Percentiles rank a stretch among this genome's conserved stretches.
phyloP scores from a whole-genome alignment of 768 basidiomycete species.

The Mycena alexandri region DNA sequence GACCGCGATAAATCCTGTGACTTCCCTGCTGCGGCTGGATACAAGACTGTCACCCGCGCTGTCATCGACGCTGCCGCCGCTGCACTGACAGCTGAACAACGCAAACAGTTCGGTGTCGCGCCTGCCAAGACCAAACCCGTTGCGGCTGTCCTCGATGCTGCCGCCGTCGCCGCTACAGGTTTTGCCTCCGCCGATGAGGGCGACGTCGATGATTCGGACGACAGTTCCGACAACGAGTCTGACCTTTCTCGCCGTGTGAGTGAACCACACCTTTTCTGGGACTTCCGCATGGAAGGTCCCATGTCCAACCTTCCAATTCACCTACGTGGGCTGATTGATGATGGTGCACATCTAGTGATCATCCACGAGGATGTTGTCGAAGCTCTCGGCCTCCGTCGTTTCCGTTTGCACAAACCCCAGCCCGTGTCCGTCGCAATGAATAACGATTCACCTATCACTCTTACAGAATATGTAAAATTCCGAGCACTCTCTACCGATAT shows the following conservation, averaged over 20 bases:
- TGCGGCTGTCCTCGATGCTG: background rate
- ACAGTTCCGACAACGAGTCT: no score
- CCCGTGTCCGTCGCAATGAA: background rate
- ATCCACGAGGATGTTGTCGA: constrained; percentile 43
- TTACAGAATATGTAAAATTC: background rate
- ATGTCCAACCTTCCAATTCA: constrained; percentile 3
- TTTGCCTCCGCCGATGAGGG: no score
- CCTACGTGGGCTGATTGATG: constrained; percentile 43
- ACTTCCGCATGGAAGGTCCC: constrained; percentile 22
- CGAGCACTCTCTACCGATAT: background rate
- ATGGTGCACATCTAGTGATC: constrained; percentile 48
- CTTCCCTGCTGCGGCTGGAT: background rate
- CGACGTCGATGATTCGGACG: no score
- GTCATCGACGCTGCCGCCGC: background rate
- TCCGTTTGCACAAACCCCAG: constrained; percentile 14
- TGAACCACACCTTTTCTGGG: constrained; percentile 8
- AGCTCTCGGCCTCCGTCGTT: constrained; percentile 11
- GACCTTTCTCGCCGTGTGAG: no score
- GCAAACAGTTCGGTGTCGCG: no score
- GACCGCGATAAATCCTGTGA: background rate
- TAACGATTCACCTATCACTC: background rate
- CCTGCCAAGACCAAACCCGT: background rate
- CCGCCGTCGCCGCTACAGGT: background rate
- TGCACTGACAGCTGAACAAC: background rate
- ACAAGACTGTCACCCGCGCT: background rate